Evolutionary conservation across 2,329 filamentous ascomycete genomes (phyloP).

Genomic region (Colletotrichum somersetense): DNA sequence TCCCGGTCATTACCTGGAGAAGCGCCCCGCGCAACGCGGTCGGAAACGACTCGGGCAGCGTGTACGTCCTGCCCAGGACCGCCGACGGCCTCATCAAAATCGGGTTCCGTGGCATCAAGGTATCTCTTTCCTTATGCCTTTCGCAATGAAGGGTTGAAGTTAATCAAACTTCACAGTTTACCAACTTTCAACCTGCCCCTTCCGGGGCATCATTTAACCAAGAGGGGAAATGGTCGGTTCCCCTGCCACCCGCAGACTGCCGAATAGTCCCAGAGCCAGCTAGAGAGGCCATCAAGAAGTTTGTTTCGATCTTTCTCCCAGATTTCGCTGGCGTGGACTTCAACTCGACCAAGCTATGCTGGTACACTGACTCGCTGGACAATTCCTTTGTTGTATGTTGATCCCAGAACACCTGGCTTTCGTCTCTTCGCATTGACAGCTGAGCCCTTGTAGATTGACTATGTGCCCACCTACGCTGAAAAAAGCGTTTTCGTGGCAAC

Average conservation of each 20-base stretch:
- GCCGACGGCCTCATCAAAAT: conserved; percentile 47
- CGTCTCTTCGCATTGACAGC: too few relatives aligned
- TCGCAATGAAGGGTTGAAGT: conserved; percentile 51
- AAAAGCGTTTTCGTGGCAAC: conserved; percentile 52
- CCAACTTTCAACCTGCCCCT: conserved; percentile 49
- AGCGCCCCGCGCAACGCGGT: conserved; percentile 45
- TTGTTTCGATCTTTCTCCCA: conserved; percentile 56
- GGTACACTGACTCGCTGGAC: conserved; percentile 69
- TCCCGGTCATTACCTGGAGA: conserved; percentile 51
- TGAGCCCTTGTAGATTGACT: conserved; percentile 47
- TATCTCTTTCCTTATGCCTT: conserved; percentile 54
- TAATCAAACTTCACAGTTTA: conserved; percentile 42
- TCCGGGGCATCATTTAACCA: conserved; percentile 47
- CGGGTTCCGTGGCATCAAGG: conserved; percentile 49
- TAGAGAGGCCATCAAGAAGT: conserved; percentile 47
- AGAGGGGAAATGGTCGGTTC: conserved; percentile 50
- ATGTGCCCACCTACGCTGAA: conserved; percentile 48
- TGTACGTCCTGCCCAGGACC: conserved; percentile 48
- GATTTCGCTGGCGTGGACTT: conserved; percentile 53
- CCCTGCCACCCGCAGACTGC: conserved; percentile 45
- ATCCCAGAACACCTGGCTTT: neutral
- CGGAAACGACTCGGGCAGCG: conserved; percentile 48
- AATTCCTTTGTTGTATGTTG: conserved; percentile 60
- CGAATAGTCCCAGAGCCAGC: conserved; percentile 43
- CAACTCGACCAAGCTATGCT: conserved; percentile 64